Percentiles rank a stretch among this genome's conserved stretches.
Conservation (phyloP, 164 flowering plant species). For the Chloranthus sessilifolius region DNA sequence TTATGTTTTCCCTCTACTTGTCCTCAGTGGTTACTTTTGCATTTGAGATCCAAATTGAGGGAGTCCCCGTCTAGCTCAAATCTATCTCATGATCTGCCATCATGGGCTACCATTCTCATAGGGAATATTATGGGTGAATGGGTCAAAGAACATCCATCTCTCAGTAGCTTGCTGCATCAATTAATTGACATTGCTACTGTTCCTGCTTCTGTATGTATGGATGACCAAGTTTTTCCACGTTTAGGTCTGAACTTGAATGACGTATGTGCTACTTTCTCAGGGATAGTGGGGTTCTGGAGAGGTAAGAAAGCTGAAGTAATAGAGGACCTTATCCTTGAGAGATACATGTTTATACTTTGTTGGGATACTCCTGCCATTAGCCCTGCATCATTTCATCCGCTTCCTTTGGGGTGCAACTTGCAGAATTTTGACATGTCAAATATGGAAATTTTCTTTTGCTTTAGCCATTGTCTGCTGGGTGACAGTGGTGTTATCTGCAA, state of each 20-base stretch:
- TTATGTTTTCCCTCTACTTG: constrained; percentile 48
- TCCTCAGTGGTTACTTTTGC: constrained; percentile 63
- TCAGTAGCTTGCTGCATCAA: constrained; percentile 46
- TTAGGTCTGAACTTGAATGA: constrained; percentile 53
- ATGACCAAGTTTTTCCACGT: constrained; percentile 27
- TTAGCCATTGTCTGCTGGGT: constrained; percentile 46
- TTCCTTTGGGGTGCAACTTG: constrained; percentile 14
- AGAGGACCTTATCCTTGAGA: constrained; percentile 80
- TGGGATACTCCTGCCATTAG: constrained; percentile 56
- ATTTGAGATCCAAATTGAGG: constrained; percentile 68
- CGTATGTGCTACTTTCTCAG: constrained; percentile 38
- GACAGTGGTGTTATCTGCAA: constrained; percentile 16
- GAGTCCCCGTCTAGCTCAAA: constrained; percentile 29
- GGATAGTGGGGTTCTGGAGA: constrained; percentile 66
- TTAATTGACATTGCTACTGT: constrained; percentile 50
- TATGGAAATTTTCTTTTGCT: constrained; percentile 36
- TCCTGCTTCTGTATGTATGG: constrained; percentile 41
- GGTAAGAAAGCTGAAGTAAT: constrained; percentile 56
- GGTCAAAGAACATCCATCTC: constrained; percentile 38
- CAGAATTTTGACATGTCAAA: constrained; percentile 32
- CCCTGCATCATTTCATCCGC: constrained; percentile 23
- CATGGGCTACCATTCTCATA: constrained; percentile 51
- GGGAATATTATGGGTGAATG: constrained; percentile 40
- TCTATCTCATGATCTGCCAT: constrained; percentile 25
- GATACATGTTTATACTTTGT: constrained; percentile 76